Evolutionary conservation across 2,329 filamentous ascomycete species (phyloP).

Genomic region (Trichoderma koningiopsis): DNA sequence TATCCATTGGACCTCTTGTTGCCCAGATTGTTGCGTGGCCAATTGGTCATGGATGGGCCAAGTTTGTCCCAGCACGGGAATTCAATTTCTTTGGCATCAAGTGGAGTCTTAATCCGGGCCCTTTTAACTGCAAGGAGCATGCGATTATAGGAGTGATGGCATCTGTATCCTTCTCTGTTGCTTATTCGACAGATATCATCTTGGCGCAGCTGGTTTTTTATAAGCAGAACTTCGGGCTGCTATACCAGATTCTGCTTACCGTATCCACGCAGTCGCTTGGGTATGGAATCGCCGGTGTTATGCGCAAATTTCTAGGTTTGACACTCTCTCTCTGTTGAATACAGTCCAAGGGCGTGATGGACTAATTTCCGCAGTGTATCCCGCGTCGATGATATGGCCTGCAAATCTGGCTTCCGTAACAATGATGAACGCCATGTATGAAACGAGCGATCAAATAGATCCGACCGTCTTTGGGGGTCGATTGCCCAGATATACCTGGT

Average conservation of each 20-base stretch:
- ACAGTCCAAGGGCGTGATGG: slow-evolving; percentile 2
- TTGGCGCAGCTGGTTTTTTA: slow-evolving; percentile 73
- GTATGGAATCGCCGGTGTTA: slow-evolving; percentile 69
- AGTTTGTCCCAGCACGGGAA: slow-evolving; percentile 52
- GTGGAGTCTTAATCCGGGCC: slow-evolving; percentile 66
- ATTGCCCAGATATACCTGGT: slow-evolving; percentile 68
- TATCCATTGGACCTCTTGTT: slow-evolving; percentile 61
- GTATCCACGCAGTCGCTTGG: slow-evolving; percentile 70
- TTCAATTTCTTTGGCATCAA: slow-evolving; percentile 55
- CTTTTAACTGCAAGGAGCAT: slow-evolving; percentile 73
- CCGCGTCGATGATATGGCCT: slow-evolving; percentile 76
- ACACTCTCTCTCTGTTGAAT: not conserved
- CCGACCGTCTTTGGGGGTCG: slow-evolving; percentile 61
- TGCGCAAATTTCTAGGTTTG: slow-evolving; percentile 64
- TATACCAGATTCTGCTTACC: slow-evolving; percentile 67
- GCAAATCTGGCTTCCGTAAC: slow-evolving; percentile 66
- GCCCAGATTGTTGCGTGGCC: slow-evolving; percentile 67
- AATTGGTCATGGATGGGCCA: slow-evolving; percentile 63
- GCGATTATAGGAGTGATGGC: slow-evolving; percentile 71
- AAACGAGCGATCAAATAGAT: slow-evolving; percentile 54
- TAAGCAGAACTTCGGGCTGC: slow-evolving; percentile 66
- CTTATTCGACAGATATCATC: slow-evolving; percentile 75
- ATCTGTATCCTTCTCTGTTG: slow-evolving; percentile 68
- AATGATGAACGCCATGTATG: slow-evolving; percentile 73
- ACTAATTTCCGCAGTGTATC: slow-evolving; percentile 50